Percentiles rank a stretch among this genome's conserved stretches.
Conservation (phyloP, 805 yeast species). For the Kurtzmaniella cleridarum region DNA sequence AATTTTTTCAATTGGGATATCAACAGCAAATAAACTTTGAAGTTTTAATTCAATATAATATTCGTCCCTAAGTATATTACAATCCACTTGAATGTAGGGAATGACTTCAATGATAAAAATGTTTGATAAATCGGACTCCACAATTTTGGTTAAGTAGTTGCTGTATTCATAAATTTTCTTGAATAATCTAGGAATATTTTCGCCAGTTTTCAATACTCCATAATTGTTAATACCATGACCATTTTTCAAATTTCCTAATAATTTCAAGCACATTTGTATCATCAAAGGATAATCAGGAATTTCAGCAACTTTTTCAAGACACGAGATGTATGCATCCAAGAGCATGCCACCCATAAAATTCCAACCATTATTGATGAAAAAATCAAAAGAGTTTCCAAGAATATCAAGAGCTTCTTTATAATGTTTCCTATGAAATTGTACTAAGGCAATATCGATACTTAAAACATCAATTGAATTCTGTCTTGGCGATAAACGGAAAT, state of each 20-base stretch:
- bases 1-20: slow-evolving; percentile 16
- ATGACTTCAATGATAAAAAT: slow-evolving; percentile 31
- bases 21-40: slow-evolving; percentile 21
- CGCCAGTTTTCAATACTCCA: slow-evolving; percentile 13
- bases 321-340: slow-evolving; percentile 61
- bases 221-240: slow-evolving; percentile 23
- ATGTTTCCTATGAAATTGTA: slow-evolving; percentile 54
- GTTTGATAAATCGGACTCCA: slow-evolving; percentile 1
- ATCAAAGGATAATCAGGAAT: slow-evolving; percentile 21
- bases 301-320: slow-evolving; percentile 43
- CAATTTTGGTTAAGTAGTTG: slow-evolving; percentile 6
- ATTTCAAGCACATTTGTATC: slow-evolving; percentile 34
- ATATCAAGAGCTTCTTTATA: slow-evolving; percentile 58
- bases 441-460: slow-evolving; percentile 71
- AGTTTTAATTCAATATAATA: slow-evolving; percentile 33
- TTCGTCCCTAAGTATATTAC: slow-evolving; percentile 16
- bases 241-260: slow-evolving; percentile 27
- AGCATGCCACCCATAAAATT: slow-evolving; percentile 59
- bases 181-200: slow-evolving; percentile 13
- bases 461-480: slow-evolving; percentile 67
- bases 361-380: slow-evolving; percentile 73
- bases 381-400: slow-evolving; percentile 62
- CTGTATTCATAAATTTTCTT: slow-evolving; percentile 15
- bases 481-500: slow-evolving; percentile 47
- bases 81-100: slow-evolving; percentile 26